Evolutionary conservation across 2,329 filamentous ascomycete genomes (phyloP).

Genomic region (Fusarium sp.): DNA sequence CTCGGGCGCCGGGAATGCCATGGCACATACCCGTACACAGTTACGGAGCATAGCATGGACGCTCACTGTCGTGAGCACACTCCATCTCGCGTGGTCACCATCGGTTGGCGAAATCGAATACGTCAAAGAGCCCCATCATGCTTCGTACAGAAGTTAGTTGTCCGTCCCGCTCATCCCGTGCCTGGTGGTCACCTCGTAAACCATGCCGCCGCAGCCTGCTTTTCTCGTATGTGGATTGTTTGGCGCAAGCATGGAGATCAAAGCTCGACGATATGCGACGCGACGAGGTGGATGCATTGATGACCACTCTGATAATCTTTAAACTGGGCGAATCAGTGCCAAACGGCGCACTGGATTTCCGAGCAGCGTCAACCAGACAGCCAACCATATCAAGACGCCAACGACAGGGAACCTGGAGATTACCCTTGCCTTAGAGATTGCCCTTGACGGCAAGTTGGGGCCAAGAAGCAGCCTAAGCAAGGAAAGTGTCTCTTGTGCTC

Average conservation of each 20-base stretch:
- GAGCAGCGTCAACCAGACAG: slow-evolving; percentile 6
- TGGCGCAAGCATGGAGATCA: slow-evolving; percentile 12
- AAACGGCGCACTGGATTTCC: slow-evolving; percentile 2
- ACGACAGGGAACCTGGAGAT: slow-evolving; percentile 21
- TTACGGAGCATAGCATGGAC: slow-evolving; percentile 3
- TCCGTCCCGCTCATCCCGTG: slow-evolving; percentile 31
- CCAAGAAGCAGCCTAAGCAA: slow-evolving; percentile 7
- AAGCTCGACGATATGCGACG: slow-evolving; percentile 27
- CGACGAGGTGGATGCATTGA: slow-evolving; percentile 36
- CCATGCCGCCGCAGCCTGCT: slow-evolving; percentile 41
- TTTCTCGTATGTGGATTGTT: slow-evolving; percentile 38
- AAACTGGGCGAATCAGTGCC: slow-evolving; percentile 32
- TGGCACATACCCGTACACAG: slow-evolving; percentile 5
- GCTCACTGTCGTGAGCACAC: slow-evolving; percentile 10
- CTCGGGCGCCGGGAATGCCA: slow-evolving; percentile 23
- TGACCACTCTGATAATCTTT: slow-evolving; percentile 33
- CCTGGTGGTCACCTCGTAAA: slow-evolving; percentile 40
- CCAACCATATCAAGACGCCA: slow-evolving; percentile 31
- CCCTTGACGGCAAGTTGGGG: slow-evolving; percentile 21
- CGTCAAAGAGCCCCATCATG: slow-evolving; percentile 29
- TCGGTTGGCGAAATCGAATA: slow-evolving; percentile 34
- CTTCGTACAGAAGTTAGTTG: slow-evolving; percentile 27
- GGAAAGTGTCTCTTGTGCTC: slow-evolving; percentile 8
- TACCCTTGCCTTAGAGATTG: slow-evolving; percentile 16
- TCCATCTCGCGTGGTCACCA: slow-evolving; percentile 36